Evolutionary conservation across 1,139 yeast genomes (phyloP).

Genomic region (Pichia sp.): DNA sequence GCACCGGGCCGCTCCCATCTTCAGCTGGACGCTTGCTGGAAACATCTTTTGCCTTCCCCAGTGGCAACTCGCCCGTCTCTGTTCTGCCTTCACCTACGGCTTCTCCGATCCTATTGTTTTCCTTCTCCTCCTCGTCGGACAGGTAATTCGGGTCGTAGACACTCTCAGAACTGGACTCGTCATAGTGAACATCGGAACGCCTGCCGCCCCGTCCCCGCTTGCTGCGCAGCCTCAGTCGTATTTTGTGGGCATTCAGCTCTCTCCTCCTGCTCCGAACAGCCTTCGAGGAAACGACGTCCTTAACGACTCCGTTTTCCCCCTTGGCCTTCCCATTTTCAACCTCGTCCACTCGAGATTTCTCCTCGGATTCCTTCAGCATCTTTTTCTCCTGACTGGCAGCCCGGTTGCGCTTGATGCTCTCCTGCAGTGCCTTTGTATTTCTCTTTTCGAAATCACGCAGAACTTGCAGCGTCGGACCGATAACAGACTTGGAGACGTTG

Average conservation of each 20-base stretch:
- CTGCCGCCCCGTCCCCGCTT: background rate
- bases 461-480: constrained; percentile 14
- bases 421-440: background rate
- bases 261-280: background rate
- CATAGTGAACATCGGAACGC: background rate
- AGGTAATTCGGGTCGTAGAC: constrained; percentile 5
- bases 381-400: background rate
- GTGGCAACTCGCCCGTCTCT: background rate
- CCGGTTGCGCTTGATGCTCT: constrained; percentile 6
- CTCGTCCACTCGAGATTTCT: background rate
- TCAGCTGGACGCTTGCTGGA: background rate
- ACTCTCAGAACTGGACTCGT: constrained; percentile 8
- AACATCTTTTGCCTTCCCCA: background rate
- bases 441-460: constrained; percentile 10
- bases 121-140: constrained; percentile 2
- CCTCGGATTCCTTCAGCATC: background rate
- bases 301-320: background rate
- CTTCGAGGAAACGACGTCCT: background rate
- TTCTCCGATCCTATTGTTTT: background rate
- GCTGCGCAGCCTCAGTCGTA: constrained; percentile 2
- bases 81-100: background rate
- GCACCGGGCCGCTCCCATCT: background rate
- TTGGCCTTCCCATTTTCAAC: background rate
- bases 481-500: constrained; percentile 21
- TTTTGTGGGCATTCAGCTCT: background rate